These are phyloP conservation scores for Epichloe sibirici DNA, from an alignment of 2,329 filamentous ascomycete species.

Conservation along the genomic window DNA sequence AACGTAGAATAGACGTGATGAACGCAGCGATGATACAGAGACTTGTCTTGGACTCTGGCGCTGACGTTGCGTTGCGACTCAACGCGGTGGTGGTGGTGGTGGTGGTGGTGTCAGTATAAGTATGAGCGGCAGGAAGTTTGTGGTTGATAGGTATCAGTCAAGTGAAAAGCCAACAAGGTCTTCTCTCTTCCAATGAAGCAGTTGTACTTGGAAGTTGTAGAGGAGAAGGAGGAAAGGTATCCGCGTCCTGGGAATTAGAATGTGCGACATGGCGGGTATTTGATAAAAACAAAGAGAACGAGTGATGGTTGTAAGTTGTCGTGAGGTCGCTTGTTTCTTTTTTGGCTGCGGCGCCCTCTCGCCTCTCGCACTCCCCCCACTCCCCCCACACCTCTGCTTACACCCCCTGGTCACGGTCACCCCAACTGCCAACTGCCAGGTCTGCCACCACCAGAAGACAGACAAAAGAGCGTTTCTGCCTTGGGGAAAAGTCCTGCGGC, in stretches of 20 bases:
- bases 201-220: background rate
- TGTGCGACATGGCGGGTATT: background rate
- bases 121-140: no score
- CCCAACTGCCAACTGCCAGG: background rate
- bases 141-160: no score
- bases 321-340: background rate
- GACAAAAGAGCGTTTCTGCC: background rate
- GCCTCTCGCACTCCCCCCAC: no score
- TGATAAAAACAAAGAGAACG: background rate
- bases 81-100: background rate
- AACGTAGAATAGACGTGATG: background rate
- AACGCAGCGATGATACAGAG: background rate
- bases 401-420: background rate
- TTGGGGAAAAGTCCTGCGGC: background rate
- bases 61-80: background rate
- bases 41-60: background rate
- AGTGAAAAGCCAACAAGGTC: no score
- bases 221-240: background rate
- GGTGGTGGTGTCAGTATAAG: background rate
- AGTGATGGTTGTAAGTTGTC: background rate
- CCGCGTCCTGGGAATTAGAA: constrained; percentile 2
- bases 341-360: background rate
- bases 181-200: no score
- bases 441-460: no score
- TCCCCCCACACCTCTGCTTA: background rate